These are phyloP conservation scores for Straminergon stramineum DNA, from an alignment of 225 moss, liverwort and hornwort genomes.

Conservation along the genomic window DNA sequence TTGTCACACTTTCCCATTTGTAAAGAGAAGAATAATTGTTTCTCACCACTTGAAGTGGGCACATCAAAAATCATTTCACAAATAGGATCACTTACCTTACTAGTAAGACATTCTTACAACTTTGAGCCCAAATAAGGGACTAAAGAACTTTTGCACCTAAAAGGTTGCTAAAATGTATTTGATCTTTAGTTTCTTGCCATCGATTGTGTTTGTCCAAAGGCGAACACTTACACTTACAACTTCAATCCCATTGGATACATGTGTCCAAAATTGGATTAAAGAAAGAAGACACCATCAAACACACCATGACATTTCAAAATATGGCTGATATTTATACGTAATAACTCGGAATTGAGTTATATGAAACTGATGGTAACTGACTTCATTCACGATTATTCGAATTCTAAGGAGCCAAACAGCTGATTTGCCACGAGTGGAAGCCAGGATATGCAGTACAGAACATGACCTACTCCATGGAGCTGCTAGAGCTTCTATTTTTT, in stretches of 20 bases:
- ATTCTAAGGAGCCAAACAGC: not conserved
- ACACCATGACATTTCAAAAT: not conserved
- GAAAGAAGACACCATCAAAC: not conserved
- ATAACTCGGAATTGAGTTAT: not conserved
- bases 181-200: not conserved
- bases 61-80: not conserved
- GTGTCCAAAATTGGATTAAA: not conserved
- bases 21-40: not conserved
- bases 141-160: not conserved
- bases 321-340: not conserved
- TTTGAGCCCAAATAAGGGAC: not conserved
- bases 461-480: not conserved
- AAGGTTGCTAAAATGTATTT: not conserved
- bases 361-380: not conserved
- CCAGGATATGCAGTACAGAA: not conserved
- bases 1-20: not conserved
- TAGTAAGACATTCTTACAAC: not conserved
- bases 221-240: not conserved
- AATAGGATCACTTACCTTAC: not conserved
- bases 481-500: conserved; percentile 4
- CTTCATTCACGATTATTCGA: not conserved
- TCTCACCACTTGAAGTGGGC: not conserved
- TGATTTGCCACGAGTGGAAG: not conserved
- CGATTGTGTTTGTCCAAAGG: not conserved
- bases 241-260: not conserved